Evolutionary conservation across 1,284 basidiomycete genomes (phyloP), one percentile per base, ranked within the genome.

Genomic region (Heterobasidion irregulare): DNA sequence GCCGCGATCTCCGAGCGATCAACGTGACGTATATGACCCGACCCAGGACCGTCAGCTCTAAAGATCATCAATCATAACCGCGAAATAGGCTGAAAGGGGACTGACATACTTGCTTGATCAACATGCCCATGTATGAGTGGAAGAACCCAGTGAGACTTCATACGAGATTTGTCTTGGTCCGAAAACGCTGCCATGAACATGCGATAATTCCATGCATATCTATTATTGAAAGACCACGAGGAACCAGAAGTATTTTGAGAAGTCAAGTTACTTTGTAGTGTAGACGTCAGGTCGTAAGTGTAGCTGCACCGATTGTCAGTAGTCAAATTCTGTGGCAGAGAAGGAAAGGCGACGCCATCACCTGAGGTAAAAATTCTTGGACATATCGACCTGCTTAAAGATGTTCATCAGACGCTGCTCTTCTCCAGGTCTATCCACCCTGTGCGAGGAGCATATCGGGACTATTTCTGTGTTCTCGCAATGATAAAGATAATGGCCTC

Each of bases 341-440:
- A 6, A 26, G 26, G 3, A 8, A 19, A 13, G 34, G 38, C 53
- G 18, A 45, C 52, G 16, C 9, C 54, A 67, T 53, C 62, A 96
- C 92, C 92, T 95, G 70, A 99, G 99, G 74, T 99, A 99, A 69
- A 99, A 99, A 72, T 99, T 98, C 75, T 99, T 98, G 50, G 90
- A 90, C 75, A 99, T 83, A 64, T 99, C 97, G 3, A 99, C 95
- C 68, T 96, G 93, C 67, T 94, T 94, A 75, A 99, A 99, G n/a
- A 91, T 84, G 58, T 86, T 89, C 70, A 97, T 84, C 43, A 94
- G 77, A 57, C 89, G 82, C 60, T 89, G 85, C 65, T 96, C 94
- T 65, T 95, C 92, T 0, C 87, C 75, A 0, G 86, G 84, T 62
- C 86, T 86, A 50, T 94, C 92, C n/a, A 91, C 68, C 69, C 84